Evolutionary conservation across 192 early-diverging fungal species (phyloP).

Genomic region (Piromyces sp.): DNA sequence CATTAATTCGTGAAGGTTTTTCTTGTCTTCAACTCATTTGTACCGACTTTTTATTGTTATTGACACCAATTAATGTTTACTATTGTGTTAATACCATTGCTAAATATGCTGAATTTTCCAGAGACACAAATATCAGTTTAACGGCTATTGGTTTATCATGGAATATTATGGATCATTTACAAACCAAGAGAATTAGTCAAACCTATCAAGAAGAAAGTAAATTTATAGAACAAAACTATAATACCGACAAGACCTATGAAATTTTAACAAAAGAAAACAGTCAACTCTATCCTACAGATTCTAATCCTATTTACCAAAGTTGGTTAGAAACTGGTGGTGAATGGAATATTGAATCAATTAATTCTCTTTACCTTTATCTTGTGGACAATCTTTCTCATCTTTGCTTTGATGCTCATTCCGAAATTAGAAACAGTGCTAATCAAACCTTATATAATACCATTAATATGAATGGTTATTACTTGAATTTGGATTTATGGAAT

Average conservation of each 20-base stretch:
- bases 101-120: slow-evolving; percentile 58
- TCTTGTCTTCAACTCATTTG: slow-evolving; percentile 86
- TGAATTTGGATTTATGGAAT: slow-evolving; percentile 62
- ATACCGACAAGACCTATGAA: background rate
- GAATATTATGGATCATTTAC: slow-evolving; percentile 78
- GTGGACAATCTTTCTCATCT: slow-evolving; percentile 63
- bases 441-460: slow-evolving; percentile 90
- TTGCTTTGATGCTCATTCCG: slow-evolving; percentile 70
- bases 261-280: background rate
- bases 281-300: background rate
- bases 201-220: background rate
- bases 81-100: slow-evolving; percentile 65
- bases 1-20: slow-evolving; percentile 64
- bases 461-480: slow-evolving; percentile 60
- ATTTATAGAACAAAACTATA: background rate
- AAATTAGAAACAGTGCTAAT: slow-evolving; percentile 83
- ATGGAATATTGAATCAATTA: background rate
- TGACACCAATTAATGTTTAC: slow-evolving; percentile 56
- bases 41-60: slow-evolving; percentile 73
- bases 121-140: slow-evolving; percentile 86
- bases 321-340: background rate
- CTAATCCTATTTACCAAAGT: background rate
- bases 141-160: slow-evolving; percentile 82
- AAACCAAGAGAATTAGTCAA: slow-evolving; percentile 26
- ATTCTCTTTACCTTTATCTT: slow-evolving; percentile 22